phyloP scores from a whole-genome alignment of 2,329 filamentous ascomycete genomes.

The Hypocreales sp. region DNA sequence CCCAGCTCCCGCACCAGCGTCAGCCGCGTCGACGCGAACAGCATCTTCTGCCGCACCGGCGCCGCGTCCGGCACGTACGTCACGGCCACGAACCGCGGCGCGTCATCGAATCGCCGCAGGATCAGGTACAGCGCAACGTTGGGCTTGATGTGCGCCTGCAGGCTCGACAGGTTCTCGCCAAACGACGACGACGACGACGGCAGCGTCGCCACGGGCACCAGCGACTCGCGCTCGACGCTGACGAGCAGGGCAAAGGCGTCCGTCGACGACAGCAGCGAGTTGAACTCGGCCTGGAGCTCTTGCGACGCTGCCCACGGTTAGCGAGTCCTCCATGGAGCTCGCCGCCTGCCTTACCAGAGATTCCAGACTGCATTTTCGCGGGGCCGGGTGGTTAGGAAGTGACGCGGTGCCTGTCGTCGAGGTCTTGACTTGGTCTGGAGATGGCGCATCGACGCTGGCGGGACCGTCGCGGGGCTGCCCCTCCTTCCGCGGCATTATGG shows the following conservation, averaged over 20 bases:
- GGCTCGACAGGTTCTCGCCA: constrained; percentile 43
- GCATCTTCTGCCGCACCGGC: constrained; percentile 73
- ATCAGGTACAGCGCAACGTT: constrained; percentile 60
- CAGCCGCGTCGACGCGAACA: constrained; percentile 64
- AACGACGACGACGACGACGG: constrained; percentile 44
- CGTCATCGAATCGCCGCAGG: constrained; percentile 47
- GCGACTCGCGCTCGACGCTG: constrained; percentile 52
- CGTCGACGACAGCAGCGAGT: constrained; percentile 44
- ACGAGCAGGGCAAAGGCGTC: constrained; percentile 55
- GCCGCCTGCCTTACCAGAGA: constrained; percentile 40
- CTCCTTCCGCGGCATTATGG: no score
- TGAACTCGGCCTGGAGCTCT: constrained; percentile 64
- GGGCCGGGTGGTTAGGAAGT: no score
- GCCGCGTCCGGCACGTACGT: constrained; percentile 70
- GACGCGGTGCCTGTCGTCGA: no score
- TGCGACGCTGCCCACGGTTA: constrained; percentile 42
- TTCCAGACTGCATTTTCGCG: constrained; percentile 60
- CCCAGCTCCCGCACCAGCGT: constrained; percentile 65
- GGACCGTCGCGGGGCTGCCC: no score
- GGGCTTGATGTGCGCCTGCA: constrained; percentile 47
- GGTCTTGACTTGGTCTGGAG: no score
- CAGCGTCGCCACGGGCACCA: constrained; percentile 41
- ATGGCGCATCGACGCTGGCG: no score
- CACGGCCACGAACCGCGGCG: constrained; percentile 48
- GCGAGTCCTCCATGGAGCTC: constrained; percentile 1